Evolutionary conservation across 2,329 filamentous ascomycete species (phyloP).

Genomic region (Akanthomyces uredinophilus): DNA sequence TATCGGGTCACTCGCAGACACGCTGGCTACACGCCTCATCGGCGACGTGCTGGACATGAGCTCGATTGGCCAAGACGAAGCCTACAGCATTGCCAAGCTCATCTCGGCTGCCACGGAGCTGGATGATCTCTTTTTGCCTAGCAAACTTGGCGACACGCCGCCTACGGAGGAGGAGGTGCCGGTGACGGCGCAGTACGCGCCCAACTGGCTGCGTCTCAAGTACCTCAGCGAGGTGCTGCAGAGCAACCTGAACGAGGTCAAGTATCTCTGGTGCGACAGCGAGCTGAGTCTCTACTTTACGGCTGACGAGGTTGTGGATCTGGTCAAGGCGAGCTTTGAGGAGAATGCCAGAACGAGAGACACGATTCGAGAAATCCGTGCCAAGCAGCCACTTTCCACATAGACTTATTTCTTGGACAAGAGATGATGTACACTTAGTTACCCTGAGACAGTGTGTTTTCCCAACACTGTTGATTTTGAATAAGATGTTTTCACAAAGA

Average conservation of each 20-base stretch:
- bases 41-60: conserved; percentile 57
- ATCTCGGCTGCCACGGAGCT: conserved; percentile 54
- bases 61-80: conserved; percentile 59
- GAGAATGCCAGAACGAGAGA: conserved; percentile 55
- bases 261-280: conserved; percentile 60
- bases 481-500: neutral
- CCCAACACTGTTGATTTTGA: neutral
- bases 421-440: neutral
- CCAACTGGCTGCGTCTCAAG: conserved; percentile 58
- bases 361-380: conserved; percentile 53
- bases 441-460: neutral
- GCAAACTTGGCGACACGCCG: conserved; percentile 26
- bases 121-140: conserved; percentile 55
- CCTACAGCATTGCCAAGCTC: conserved; percentile 54
- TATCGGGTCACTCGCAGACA: conserved; percentile 54
- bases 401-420: neutral
- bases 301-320: conserved; percentile 54
- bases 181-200: conserved; percentile 55
- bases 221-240: conserved; percentile 61
- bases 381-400: conserved; percentile 35
- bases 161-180: conserved; percentile 39
- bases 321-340: conserved; percentile 60
- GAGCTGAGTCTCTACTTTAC: conserved; percentile 61
- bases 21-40: conserved; percentile 55
- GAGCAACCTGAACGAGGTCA: conserved; percentile 60